phyloP scores from a whole-genome alignment of 2,329 filamentous ascomycete species.

The Camillea tinctor region DNA sequence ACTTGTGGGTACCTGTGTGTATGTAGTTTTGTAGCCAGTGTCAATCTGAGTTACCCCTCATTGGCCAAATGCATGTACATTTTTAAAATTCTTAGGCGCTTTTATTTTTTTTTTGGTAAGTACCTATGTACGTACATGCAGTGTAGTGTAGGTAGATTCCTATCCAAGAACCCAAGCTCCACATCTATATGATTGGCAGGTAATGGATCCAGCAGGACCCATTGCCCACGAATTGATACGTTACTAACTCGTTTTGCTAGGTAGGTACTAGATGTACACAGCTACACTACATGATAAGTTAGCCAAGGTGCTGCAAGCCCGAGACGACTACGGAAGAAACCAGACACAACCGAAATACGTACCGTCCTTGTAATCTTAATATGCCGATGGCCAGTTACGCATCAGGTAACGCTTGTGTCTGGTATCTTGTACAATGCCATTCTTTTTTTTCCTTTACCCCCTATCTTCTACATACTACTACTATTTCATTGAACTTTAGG shows the following conservation, averaged over 20 bases:
- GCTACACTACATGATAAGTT: background rate
- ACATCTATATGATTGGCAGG: background rate
- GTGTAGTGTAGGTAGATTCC: background rate
- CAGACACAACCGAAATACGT: constrained; percentile 1
- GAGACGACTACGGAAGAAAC: background rate
- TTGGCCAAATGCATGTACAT: background rate
- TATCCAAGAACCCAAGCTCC: background rate
- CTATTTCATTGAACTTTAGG: background rate
- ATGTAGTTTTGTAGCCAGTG: constrained; percentile 2
- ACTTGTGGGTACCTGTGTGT: background rate
- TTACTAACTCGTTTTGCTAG: background rate
- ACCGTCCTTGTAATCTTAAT: background rate
- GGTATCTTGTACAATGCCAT: background rate
- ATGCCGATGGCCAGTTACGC: background rate
- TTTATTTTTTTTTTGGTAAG: background rate
- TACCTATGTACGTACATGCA: background rate
- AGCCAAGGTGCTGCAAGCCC: background rate
- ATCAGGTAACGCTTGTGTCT: background rate
- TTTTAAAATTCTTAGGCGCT: background rate
- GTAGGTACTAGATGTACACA: no score
- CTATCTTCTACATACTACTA: background rate
- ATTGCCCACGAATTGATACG: background rate
- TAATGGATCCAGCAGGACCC: background rate
- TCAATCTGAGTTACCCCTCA: background rate
- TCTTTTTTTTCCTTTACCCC: background rate